A percentile compares a stretch with the other conserved stretches of the same genome.
phyloP scores from a whole-genome alignment of 2,329 filamentous ascomycete species.

The Ceratocystis eucalypticola region DNA sequence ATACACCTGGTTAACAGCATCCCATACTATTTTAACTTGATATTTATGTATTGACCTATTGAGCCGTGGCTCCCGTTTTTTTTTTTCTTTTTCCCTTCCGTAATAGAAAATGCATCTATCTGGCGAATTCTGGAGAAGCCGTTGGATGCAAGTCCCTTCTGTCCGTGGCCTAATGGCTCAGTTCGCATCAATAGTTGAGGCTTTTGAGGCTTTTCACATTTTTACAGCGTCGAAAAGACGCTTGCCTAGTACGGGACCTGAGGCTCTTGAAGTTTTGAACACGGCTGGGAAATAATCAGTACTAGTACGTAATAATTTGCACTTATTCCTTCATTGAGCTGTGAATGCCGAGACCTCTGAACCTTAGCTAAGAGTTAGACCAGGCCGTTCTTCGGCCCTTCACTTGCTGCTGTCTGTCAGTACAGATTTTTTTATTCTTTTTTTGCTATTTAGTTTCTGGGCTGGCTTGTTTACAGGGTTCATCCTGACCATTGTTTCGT shows the following conservation, averaged over 20 bases:
- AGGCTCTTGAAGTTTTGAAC: neutral
- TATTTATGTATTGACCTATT: neutral
- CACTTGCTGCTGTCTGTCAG: neutral
- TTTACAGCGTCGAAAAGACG: neutral
- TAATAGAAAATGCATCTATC: neutral
- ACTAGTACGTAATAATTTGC: neutral
- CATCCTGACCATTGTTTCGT: neutral
- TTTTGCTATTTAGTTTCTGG: neutral
- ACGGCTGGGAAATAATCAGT: neutral
- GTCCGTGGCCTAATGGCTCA: neutral
- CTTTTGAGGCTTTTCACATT: neutral
- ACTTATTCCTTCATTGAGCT: neutral
- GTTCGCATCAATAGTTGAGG: neutral
- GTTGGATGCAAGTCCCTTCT: neutral
- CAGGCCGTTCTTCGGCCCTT: neutral
- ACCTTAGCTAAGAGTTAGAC: neutral
- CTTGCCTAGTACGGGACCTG: neutral
- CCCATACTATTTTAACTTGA: too few species aligned
- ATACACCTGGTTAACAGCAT: neutral
- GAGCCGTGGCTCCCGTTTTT: neutral
- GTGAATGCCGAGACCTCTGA: neutral
- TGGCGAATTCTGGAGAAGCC: neutral
- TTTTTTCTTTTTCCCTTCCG: neutral
- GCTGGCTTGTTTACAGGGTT: neutral
- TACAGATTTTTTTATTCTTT: neutral